Evolutionary conservation across 2,329 filamentous ascomycete genomes (phyloP), one percentile per base, ranked within the genome.

Genomic region (Rutstroemia sp.): DNA sequence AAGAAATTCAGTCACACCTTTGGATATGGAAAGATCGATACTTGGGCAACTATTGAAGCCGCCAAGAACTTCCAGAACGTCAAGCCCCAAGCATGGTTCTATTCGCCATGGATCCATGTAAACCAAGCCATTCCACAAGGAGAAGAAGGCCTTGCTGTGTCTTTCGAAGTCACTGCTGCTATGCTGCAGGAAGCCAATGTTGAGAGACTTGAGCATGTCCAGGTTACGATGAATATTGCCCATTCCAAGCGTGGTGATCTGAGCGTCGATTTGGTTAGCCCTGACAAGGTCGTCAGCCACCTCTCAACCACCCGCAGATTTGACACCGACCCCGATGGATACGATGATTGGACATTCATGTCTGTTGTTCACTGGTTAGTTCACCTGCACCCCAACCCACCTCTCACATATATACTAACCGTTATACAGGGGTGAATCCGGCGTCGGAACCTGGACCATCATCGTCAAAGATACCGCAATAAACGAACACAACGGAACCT

Each of bases 321-420:
- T 21, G 94, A 99, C 70, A 75, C 79, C 1, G 80, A 79, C 38
- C 69, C 73, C 0, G 72, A 73, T 21, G 94, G 94, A 8, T 99
- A 97, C 70, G 75, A 85, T 39, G 90, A 97, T 73, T 99, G 94
- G 94, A 97, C 92, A 0, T 99, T 99, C 67, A 99, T 99, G 94
- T 95, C 87, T 60, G 94, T 99, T 39, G 92, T 86, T 61, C 94
- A 99, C 70, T 99, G 92, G 88, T 91, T 78, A 72, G 85, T 72
- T 19, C 46, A 34, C 10, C 3, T 10, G 9, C 30, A 34, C 10
- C 17, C n/a, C 17, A 14, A 41, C 14, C 6, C 39, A 23, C 39
- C 12, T 23, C 9, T 17, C 19, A 19, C 14, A 42, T n/a, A 27
- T 44, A n/a, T 16, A 38, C 48, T 37, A 69, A 76, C 64, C 52